Evolutionary conservation across 2,329 filamentous ascomycete species (phyloP).

Genomic region (Arthrobotrys megalospora): DNA sequence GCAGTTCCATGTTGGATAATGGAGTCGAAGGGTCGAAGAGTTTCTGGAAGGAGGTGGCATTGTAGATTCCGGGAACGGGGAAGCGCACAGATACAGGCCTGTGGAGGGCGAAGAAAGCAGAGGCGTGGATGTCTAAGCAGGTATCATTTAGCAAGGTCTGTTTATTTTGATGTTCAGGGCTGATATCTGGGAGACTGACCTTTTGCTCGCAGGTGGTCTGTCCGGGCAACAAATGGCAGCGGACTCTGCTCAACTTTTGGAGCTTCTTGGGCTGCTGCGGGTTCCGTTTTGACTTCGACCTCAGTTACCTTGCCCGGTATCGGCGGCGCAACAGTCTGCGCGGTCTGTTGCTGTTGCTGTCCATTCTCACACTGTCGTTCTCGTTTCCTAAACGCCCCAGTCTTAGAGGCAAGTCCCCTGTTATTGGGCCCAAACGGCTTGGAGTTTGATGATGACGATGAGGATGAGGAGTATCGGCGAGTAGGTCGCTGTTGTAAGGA

Average conservation of each 20-base stretch:
- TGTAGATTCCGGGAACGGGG: conserved; percentile 81
- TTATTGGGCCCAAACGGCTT: conserved; percentile 57
- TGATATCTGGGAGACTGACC: conserved; percentile 14
- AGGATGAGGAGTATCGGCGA: conserved; percentile 57
- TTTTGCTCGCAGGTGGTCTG: conserved; percentile 52
- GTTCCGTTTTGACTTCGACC: conserved; percentile 40
- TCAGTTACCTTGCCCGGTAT: conserved; percentile 42
- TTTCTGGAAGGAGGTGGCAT: conserved; percentile 82
- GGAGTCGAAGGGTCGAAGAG: conserved; percentile 79
- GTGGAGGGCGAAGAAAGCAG: conserved; percentile 95
- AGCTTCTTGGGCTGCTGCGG: conserved; percentile 22
- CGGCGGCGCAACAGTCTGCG: conserved; percentile 53
- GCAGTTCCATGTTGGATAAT: conserved; percentile 68
- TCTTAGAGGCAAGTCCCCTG: conserved; percentile 51
- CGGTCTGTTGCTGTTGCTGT: conserved; percentile 28
- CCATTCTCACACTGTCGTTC: conserved; percentile 56
- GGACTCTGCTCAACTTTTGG: conserved; percentile 41
- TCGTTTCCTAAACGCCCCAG: conserved; percentile 58
- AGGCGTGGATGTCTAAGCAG: conserved; percentile 82
- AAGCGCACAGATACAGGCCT: conserved; percentile 91
- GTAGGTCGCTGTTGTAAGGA: conserved; percentile 41
- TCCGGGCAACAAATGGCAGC: conserved; percentile 53
- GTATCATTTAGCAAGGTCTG: conserved; percentile 7
- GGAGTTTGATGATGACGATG: conserved; percentile 49
- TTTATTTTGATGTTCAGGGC: not conserved